Base-by-base conservation (phyloP, 2,329 filamentous ascomycete genomes). In the Curvularia lunata region DNA sequence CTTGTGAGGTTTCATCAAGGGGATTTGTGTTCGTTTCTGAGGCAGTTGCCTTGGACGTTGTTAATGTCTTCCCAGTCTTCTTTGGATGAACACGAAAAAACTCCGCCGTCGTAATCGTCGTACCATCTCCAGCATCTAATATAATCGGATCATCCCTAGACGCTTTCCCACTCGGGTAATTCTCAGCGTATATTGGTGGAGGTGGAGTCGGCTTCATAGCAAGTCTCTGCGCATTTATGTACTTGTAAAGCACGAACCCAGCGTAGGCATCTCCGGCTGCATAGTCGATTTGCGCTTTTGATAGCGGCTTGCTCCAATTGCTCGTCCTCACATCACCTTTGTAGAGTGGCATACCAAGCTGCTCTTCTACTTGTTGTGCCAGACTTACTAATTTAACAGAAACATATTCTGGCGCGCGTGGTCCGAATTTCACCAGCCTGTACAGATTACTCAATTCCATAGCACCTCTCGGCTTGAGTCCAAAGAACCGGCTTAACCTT, bases 221-320 rank as follows among this genome's bases (percentile, higher is more conserved):
- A 5, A 63, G 46, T 10, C 71, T 59, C 67, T 89, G 85, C 38
- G 85, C 79, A 56, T 97, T 89, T 61, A 97, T 80, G 4, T 84
- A 83, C 54, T 91, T 81, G 68, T 86, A 96, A 0, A 97, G 80
- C 66, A 91, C 89, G 13, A 93, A 77, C 3, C 89, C 89, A 32
- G 92, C 92, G 72, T 97, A 97, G 0, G 92, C 90, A 76, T 97
- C 94, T 0, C 89, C 86, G 2, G 92, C 92, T n/a, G 93, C 77
- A 81, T 84, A 94, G 82, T 84, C 75, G 18, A 91, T 84, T 72
- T 97, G 93, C 9, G 84, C 74, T 62, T 83, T 78, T 19, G 79
- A 82, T 32, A 97, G 78, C 0, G 80, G 70, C 57, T 80, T 78
- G 27, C 86, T 86, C 93, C 94, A 97, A 70, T 94, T 84, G 63